These are phyloP conservation scores for Colletotrichum spaethianum DNA, from an alignment of 2,329 filamentous ascomycete species.

Conservation along the genomic window DNA sequence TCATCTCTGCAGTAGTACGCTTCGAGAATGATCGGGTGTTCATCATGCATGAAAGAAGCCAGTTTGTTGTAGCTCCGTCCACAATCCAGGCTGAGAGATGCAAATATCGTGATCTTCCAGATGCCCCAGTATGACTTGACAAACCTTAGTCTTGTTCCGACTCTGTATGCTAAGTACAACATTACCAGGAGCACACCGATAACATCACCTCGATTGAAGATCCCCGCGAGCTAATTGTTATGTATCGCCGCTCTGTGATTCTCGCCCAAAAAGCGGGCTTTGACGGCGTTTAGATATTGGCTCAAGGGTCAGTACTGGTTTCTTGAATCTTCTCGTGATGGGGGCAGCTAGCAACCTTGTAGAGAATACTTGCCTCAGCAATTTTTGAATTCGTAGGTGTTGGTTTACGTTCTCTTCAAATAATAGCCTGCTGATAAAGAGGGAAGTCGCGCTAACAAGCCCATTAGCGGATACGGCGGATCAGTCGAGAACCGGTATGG, in stretches of 20 bases:
- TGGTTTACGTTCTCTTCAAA: not conserved
- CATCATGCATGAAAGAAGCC: not conserved
- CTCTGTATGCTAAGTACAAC: not conserved
- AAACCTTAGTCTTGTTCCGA: not conserved
- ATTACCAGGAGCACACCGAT: not conserved
- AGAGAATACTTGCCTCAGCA: slow-evolving; percentile 33
- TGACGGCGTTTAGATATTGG: slow-evolving; percentile 59
- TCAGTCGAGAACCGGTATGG: slow-evolving; percentile 62
- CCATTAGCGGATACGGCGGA: slow-evolving; percentile 65
- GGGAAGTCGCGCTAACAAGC: slow-evolving; percentile 57
- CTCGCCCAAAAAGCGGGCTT: slow-evolving; percentile 57
- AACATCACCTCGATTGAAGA: slow-evolving; percentile 23
- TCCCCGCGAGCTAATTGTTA: slow-evolving; percentile 31
- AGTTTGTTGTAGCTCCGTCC: slow-evolving; percentile 9
- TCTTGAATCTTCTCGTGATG: not conserved
- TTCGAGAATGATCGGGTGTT: slow-evolving; percentile 25
- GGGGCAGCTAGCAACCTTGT: not conserved
- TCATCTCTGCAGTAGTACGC: slow-evolving; percentile 14
- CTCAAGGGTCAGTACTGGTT: slow-evolving; percentile 20
- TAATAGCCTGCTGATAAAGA: too few species aligned
- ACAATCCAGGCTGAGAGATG: slow-evolving; percentile 4
- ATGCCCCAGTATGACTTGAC: not conserved
- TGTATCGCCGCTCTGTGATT: slow-evolving; percentile 41
- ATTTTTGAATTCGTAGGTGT: slow-evolving; percentile 27
- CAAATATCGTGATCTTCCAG: slow-evolving; percentile 26